Base-by-base conservation (phyloP, 441 rosid species). In the Biscutella laevigata region DNA sequence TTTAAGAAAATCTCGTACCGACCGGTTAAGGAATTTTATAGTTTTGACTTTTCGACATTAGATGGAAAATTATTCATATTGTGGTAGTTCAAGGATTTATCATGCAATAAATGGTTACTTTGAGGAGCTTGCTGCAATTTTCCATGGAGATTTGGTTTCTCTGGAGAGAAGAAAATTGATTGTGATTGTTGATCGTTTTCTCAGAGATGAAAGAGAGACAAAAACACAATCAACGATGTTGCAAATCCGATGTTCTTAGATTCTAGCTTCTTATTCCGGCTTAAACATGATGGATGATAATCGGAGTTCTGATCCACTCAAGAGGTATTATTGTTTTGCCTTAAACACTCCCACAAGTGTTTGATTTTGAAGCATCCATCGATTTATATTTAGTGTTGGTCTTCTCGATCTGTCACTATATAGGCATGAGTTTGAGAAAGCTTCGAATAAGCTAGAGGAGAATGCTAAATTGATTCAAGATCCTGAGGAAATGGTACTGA, bases 401-500 rank as follows among this genome's bases (percentile, higher is more conserved):
- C 61, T 12, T 61, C 69, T 49, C 54, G 54, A 55, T 62, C 41
- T 30, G 10, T 58, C 58, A 43, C 56, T 59, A 43, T 65, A 16
- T 44, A 75, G 81, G 70, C 67, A 61, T 57, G 64, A 57, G 43
- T 29, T 51, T 47, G 83, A 70, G 41, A 62, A 53, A 29, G 74
- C 67, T 42, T 66, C 70, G 19, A 77, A 59, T 57, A 77, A 65
- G 71, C 67, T 62, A 50, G 71, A 65, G 29, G 77, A 62, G 49
- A 64, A 62, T 56, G 7, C 59, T 38, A 73, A 68, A 69, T 54
- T 61, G 60, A 63, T 70, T 53, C 84, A 75, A 30, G 83, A 80
- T 63, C 75, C 33, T 72, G 88, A 86, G 61, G 79, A 81, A 49
- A 78, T 72, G 97, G 98, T 86, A 73, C 13, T 34, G 6, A 16